Evolutionary conservation across 2,329 filamentous ascomycete genomes (phyloP), one percentile per base, ranked within the genome.

Genomic region (Tolypocladium amazonense): DNA sequence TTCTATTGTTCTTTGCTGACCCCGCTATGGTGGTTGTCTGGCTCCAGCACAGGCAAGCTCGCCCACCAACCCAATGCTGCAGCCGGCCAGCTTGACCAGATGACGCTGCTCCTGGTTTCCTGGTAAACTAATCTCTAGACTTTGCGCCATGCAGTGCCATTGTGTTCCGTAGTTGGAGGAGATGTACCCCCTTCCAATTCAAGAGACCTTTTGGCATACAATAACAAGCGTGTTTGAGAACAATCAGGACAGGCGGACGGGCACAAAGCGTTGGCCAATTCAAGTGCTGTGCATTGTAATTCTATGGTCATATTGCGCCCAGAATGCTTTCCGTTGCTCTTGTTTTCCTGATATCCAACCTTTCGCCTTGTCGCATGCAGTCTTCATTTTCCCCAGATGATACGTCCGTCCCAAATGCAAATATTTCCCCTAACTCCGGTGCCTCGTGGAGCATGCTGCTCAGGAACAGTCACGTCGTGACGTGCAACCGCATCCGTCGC

Each of bases 1-100:
- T 25, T 4, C 15, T 33, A 64, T 64, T 65, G 62, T 64, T 62
- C 58, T 64, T n/a, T 53, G 23, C 45, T 9, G 47, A 35, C 47
- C 45, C 52, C 53, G 57, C 56, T 58, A 59, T 61, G 53, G n/a
- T 35, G 23, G 39, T 12, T 25, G 27, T 18, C 35, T n/a, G 33
- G 20, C 23, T 20, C 30, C 56, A 7, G 11, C 30, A 35, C 30
- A 20, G 50, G 7, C 23, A 8, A 23, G 11, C 20, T 37, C 1
- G 50, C 4, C 27, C 50, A 37, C n/a, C 30, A n/a, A 54, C 30
- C 45, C 7, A 15, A 50, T n/a, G 18, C 18, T 20, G 9, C 20
- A 35, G 50, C 30, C 50, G 27, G 18, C 20, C 30, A n/a, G 50
- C 20, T 23, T 18, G 27, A 18, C 47, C 27, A 37, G 33, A 35